A percentile compares a stretch with the other conserved stretches of the same genome.
phyloP scores from a whole-genome alignment of 1,284 basidiomycete species.

The Pseudozyma sp. region DNA sequence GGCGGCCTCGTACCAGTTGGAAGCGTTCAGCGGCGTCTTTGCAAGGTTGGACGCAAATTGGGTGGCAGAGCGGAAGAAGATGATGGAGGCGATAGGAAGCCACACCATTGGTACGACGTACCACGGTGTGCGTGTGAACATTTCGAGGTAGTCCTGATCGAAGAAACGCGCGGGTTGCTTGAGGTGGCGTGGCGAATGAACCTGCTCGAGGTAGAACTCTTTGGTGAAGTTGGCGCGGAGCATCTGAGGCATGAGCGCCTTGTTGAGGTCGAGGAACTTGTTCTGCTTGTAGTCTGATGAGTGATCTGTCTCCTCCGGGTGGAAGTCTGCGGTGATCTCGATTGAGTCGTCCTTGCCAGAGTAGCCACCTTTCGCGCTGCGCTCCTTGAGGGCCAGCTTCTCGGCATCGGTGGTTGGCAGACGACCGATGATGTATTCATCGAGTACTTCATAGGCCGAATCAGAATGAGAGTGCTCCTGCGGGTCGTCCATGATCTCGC shows the following conservation, averaged over 20 bases:
- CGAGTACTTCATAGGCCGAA: slow-evolving; percentile 89
- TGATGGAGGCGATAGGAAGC: slow-evolving; percentile 85
- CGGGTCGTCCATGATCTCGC: slow-evolving; percentile 82
- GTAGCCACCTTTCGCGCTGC: slow-evolving; percentile 47
- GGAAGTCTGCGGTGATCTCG: slow-evolving; percentile 75
- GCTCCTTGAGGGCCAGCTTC: slow-evolving; percentile 26
- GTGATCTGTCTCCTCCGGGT: slow-evolving; percentile 61
- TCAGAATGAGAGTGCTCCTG: slow-evolving; percentile 92
- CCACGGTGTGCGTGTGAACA: slow-evolving; percentile 90
- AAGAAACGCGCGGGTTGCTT: slow-evolving; percentile 88
- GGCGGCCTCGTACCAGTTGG: slow-evolving; percentile 70
- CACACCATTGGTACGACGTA: slow-evolving; percentile 92
- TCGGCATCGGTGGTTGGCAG: slow-evolving; percentile 52
- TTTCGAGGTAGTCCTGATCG: slow-evolving; percentile 82
- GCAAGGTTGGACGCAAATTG: slow-evolving; percentile 75
- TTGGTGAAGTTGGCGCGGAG: slow-evolving; percentile 88
- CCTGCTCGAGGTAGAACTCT: slow-evolving; percentile 93
- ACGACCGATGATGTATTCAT: slow-evolving; percentile 74
- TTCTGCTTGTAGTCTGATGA: slow-evolving; percentile 76
- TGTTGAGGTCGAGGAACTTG: slow-evolving; percentile 90
- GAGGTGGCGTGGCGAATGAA: slow-evolving; percentile 91
- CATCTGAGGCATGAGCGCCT: slow-evolving; percentile 86
- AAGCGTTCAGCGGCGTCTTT: slow-evolving; percentile 28
- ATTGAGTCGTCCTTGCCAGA: slow-evolving; percentile 69
- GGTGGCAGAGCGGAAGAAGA: slow-evolving; percentile 81